Evolutionary conservation across 2,329 filamentous ascomycete species (phyloP).

Genomic region (Didymella pinodella): DNA sequence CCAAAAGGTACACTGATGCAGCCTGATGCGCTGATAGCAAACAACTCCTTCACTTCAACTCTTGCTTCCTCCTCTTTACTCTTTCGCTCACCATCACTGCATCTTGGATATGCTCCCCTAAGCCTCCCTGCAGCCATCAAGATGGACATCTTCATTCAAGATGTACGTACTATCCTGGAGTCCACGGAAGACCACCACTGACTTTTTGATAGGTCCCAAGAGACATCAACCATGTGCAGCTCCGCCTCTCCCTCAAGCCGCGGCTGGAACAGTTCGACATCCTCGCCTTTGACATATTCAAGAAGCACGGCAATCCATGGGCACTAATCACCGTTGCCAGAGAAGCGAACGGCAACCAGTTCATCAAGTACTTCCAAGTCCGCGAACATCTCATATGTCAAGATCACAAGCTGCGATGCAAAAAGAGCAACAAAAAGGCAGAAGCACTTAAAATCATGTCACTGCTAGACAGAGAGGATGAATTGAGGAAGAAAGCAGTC

Average conservation of each 20-base stretch:
- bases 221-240: constrained; percentile 52
- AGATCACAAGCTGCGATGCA: constrained; percentile 23
- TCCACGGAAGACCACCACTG: no score
- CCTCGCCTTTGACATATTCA: constrained; percentile 55
- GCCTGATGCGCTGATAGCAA: constrained; percentile 11
- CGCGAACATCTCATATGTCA: constrained; percentile 26
- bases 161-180: constrained; percentile 22
- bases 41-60: not conserved
- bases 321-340: constrained; percentile 59
- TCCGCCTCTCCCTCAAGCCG: constrained; percentile 53
- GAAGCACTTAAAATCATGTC: constrained; percentile 36
- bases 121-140: no score
- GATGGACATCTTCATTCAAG: constrained; percentile 40
- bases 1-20: constrained; percentile 6
- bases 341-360: constrained; percentile 50
- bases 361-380: constrained; percentile 51
- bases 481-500: constrained; percentile 24
- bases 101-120: not conserved
- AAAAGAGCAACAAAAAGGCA: constrained; percentile 29
- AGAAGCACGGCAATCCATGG: constrained; percentile 43
- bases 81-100: not conserved
- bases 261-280: constrained; percentile 53
- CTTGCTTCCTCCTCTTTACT: not conserved
- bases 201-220: constrained; percentile 46
- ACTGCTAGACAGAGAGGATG: constrained; percentile 35